Base-by-base conservation (phyloP, 768 basidiomycete species). In the Boletellus ananas region DNA sequence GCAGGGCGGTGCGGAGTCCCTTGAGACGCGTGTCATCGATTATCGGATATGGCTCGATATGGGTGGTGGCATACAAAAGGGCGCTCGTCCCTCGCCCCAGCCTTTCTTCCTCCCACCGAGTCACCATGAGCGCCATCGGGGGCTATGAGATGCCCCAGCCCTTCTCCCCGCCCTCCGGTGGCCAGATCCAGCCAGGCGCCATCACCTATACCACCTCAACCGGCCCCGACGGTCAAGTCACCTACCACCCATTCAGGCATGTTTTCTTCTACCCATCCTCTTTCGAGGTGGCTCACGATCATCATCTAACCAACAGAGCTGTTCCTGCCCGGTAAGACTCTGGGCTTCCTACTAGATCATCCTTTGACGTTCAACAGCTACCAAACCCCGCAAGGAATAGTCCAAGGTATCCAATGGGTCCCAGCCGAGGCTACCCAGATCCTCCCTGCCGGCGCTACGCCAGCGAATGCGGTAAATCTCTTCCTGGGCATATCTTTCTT, bases 181-280 rank as follows among this genome's bases (percentile, higher is more conserved):
- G 66, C 37, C 76, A 79, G 64, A 81, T 87, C 48, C 70, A 74
- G 33, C 77, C 85, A 31, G 87, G 86, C n/a, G 70, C 85, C 34
- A 74, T 85, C 59, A 87, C 85, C 18, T 90, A 87, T 55, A 86
- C 86, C 1, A 87, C 85, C 11, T 75, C 81, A 1, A 76, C 72
- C 1, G 75, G 74, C 3, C 71, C 78, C 34, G 82, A 89, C 70
- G 88, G 88, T 16, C 72, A 75, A 54, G 48, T 79, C 27, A 62
- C 76, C 47, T 90, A 90, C 63, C 84, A 89, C 60, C 77, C 81
- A 12, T 90, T 88, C 79, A 89, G 73, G 87, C 86, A 59, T 55
- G 81, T 69, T 40, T 25, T 17, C 41, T 46, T 41, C 12, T 20
- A 9, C 34, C 9, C 45, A 20, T 42, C 12, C 49, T 14, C 42